Evolutionary conservation across 2,329 filamentous ascomycete species (phyloP), one percentile per base, ranked within the genome.

Genomic region (Eutypella sp.): DNA sequence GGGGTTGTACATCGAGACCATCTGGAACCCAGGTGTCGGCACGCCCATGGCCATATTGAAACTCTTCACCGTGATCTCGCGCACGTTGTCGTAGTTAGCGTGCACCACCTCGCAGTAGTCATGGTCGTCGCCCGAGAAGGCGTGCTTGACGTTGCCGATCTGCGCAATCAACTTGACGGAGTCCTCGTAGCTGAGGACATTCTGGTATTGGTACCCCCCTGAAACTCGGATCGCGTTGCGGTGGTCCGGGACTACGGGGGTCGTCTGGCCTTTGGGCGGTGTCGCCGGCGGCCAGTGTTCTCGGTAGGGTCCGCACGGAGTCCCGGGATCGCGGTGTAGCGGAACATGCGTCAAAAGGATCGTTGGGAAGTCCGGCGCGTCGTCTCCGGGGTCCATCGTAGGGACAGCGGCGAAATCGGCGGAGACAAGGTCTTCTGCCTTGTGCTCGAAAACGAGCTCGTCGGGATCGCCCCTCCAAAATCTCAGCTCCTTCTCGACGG

Each of bases 11-110:
- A 99, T 73, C 63, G 89, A 96, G 34, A 90, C 79, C 69, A 96
- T 82, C 51, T 93, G 72, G 55, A 99, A 93, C 0, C 90, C 93
- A 0, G 93, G 93, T 5, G 79, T 84, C 1, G 88, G 79, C 1
- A 99, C 87, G 8, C 93, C 91, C 93, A 97, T 97, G 16, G 89
- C 90, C 89, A 92, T 96, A 59, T 85, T 95, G 55, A 95, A 82
- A 60, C 86, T 91, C 70, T 99, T 99, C 57, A 97, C 90, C 0
- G 93, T 99, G 53, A 96, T 95, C 64, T 99, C 93, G 41, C 73
- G 75, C 25, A 85, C 79, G 22, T 75, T 78, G 27, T 75, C 76
- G 51, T 82, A 82, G 48, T 84, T 81, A 3, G 82, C 81, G 65
- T 99, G 93, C 1, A 84, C 76, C 6, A 97, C 71, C 59, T 96